Conservation (phyloP, 306 rosid species). For the Vigna unguiculata region DNA sequence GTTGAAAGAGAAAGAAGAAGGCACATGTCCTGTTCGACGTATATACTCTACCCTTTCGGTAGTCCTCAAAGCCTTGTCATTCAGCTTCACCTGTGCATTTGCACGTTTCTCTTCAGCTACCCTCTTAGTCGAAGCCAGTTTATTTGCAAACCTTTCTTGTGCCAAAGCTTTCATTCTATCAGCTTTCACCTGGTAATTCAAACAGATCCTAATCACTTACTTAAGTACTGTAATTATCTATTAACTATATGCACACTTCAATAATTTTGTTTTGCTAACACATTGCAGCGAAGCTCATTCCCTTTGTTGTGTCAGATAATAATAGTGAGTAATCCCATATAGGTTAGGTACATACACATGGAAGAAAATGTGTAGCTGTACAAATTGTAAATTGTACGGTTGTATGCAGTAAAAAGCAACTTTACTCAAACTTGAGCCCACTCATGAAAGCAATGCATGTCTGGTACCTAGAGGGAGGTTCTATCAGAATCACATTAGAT, state of each 20-base stretch:
- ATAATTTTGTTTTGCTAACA: background rate
- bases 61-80: constrained; percentile 78
- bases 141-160: constrained; percentile 74
- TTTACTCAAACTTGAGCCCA: constrained; percentile 21
- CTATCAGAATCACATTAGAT: constrained; percentile 16
- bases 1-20: constrained; percentile 79
- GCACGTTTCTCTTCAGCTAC: constrained; percentile 85
- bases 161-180: constrained; percentile 88
- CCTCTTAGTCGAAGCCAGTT: constrained; percentile 73
- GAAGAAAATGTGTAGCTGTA: background rate
- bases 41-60: constrained; percentile 85
- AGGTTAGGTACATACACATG: background rate
- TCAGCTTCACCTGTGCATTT: constrained; percentile 79
- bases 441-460: constrained; percentile 11
- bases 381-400: constrained; percentile 2
- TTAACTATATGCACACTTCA: background rate
- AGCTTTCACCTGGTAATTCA: constrained; percentile 67
- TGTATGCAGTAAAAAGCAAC: constrained; percentile 25
- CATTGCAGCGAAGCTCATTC: background rate
- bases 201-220: background rate
- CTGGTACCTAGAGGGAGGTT: constrained; percentile 4
- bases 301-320: background rate
- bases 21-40: constrained; percentile 87
- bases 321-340: background rate
- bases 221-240: background rate